Percentiles rank a stretch among this genome's conserved stretches.
Evolutionary conservation across 495 filamentous ascomycete genomes (phyloP).

Genomic region (Hypomontagnella monticulosa): DNA sequence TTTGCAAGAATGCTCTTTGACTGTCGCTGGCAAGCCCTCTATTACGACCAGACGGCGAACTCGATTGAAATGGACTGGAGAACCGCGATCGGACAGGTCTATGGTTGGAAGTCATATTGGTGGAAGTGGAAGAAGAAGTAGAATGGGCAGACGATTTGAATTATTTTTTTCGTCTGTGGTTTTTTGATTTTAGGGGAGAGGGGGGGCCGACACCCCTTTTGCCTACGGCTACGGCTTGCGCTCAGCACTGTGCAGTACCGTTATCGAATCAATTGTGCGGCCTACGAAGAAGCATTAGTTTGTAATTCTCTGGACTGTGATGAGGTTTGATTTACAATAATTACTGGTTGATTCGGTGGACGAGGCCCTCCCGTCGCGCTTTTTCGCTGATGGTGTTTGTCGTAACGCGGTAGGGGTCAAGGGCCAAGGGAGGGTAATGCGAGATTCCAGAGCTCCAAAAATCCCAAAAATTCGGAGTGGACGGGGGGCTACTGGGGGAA

Average conservation of each 20-base stretch:
- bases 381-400: constrained; percentile 41
- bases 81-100: constrained; percentile 61
- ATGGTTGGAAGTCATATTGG: constrained; percentile 48
- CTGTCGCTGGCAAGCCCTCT: constrained; percentile 46
- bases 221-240: constrained; percentile 13
- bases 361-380: constrained; percentile 30
- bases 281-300: constrained; percentile 24
- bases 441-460: constrained; percentile 37
- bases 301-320: not conserved
- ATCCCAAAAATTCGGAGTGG: constrained; percentile 28
- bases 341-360: not conserved
- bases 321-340: not conserved
- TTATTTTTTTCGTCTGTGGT: constrained; percentile 11
- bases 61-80: constrained; percentile 62
- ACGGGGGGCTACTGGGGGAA: constrained; percentile 19
- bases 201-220: constrained; percentile 38
- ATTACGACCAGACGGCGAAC: constrained; percentile 46
- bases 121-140: not conserved
- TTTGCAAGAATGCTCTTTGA: constrained; percentile 56
- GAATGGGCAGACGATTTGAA: not conserved
- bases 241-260: constrained; percentile 28
- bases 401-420: constrained; percentile 37
- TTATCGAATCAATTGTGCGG: constrained; percentile 31
- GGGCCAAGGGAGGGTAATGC: constrained; percentile 34
- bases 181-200: constrained; percentile 13